phyloP scores from a whole-genome alignment of 1,284 basidiomycete species.

The Ustilago hordei region DNA sequence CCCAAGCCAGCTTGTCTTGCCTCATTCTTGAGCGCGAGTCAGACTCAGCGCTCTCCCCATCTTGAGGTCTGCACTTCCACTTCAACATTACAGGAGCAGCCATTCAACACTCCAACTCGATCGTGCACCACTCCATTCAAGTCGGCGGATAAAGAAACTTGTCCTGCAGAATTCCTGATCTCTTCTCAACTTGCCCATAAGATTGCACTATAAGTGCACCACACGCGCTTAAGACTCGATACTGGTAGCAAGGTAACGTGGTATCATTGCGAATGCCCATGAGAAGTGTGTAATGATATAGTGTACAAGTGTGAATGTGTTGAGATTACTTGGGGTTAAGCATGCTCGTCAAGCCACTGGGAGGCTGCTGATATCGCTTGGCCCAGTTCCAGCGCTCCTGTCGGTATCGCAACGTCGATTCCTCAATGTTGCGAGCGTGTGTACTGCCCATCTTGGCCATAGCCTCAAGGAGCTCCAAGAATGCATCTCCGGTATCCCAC shows the following conservation, averaged over 20 bases:
- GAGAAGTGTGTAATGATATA: not conserved
- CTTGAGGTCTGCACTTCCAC: not conserved
- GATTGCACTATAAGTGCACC: not conserved
- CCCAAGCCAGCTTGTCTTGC: not conserved
- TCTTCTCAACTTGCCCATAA: not conserved
- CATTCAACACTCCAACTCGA: not conserved
- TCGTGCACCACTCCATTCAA: not conserved
- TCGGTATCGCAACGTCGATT: conserved; percentile 41
- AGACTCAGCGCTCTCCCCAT: not conserved
- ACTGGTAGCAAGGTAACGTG: not conserved
- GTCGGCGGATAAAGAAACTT: not conserved
- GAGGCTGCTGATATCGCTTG: conserved; percentile 39
- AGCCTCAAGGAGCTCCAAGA: conserved; percentile 47
- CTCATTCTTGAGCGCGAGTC: no score
- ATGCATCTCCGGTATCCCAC: conserved; percentile 54
- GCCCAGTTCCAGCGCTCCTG: conserved; percentile 53
- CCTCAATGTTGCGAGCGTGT: conserved; percentile 48
- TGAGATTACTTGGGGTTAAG: conserved; percentile 16
- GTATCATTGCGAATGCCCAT: conserved; percentile 3
- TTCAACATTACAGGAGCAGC: not conserved
- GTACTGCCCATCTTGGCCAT: conserved; percentile 56
- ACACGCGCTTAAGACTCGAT: not conserved
- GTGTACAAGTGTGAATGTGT: conserved; percentile 1
- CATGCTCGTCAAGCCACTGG: conserved; percentile 38
- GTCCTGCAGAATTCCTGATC: not conserved